Evolutionary conservation across 768 basidiomycete species (phyloP).

Genomic region (Hypsizygus marmoreus): DNA sequence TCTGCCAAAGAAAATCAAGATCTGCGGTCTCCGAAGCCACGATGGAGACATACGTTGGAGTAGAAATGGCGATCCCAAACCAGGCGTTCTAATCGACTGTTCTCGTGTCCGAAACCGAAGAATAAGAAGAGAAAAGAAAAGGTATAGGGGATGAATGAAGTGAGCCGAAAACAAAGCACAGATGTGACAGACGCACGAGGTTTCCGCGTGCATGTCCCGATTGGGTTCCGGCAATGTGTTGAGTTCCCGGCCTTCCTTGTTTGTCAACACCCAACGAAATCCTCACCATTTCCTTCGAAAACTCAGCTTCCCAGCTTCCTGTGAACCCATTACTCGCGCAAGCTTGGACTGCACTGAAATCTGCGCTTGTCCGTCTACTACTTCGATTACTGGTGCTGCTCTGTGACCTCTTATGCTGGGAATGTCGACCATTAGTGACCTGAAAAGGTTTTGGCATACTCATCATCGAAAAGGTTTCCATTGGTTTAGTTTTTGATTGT

Average conservation of each 20-base stretch:
- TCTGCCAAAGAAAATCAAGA: constrained; percentile 24
- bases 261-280: constrained; percentile 45
- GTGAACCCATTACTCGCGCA: constrained; percentile 29
- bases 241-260: constrained; percentile 15
- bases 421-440: constrained; percentile 5
- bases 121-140: constrained; percentile 23
- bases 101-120: constrained; percentile 21
- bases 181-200: constrained; percentile 36
- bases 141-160: constrained; percentile 30
- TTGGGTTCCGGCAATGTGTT: constrained; percentile 23
- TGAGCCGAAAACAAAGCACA: constrained; percentile 20
- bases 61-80: constrained; percentile 41
- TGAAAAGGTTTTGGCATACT: constrained; percentile 10
- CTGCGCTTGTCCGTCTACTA: constrained; percentile 56
- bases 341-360: constrained; percentile 55
- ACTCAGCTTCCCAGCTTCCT: constrained; percentile 58
- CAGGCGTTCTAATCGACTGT: constrained; percentile 26
- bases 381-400: constrained; percentile 34
- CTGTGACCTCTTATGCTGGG: constrained; percentile 26
- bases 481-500: constrained; percentile 11
- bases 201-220: constrained; percentile 41
- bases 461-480: constrained; percentile 10
- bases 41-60: constrained; percentile 32
- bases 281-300: constrained; percentile 56
- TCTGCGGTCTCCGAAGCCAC: constrained; percentile 3